phyloP scores from a whole-genome alignment of 2,329 filamentous ascomycete genomes.

The Ceratocystis diversiconidia region DNA sequence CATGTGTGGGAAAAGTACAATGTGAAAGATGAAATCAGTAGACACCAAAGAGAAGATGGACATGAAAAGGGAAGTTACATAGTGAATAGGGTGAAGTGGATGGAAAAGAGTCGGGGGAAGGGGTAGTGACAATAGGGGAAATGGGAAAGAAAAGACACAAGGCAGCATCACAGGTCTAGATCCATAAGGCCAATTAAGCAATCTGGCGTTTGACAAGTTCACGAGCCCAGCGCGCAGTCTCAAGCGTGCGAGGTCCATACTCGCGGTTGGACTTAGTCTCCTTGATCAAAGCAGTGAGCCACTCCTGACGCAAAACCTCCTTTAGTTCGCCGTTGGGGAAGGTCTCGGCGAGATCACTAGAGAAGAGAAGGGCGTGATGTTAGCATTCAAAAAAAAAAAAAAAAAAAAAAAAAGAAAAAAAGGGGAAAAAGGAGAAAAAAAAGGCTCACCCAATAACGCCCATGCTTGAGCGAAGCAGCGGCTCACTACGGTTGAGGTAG shows the following conservation, averaged over 20 bases:
- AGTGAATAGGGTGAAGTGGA: neutral
- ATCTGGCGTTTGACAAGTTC: slow-evolving; percentile 93
- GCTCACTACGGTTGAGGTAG: slow-evolving; percentile 81
- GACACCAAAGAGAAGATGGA: slow-evolving; percentile 24
- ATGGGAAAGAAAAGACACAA: slow-evolving; percentile 13
- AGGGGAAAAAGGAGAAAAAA: neutral
- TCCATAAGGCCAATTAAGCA: slow-evolving; percentile 20
- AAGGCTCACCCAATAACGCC: slow-evolving; percentile 78
- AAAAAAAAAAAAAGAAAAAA: neutral
- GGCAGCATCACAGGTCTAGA: slow-evolving; percentile 9
- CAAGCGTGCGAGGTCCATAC: slow-evolving; percentile 69
- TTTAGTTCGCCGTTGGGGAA: slow-evolving; percentile 83
- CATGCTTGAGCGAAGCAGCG: slow-evolving; percentile 85
- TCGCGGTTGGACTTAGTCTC: slow-evolving; percentile 84
- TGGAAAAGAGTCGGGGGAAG: slow-evolving; percentile 4
- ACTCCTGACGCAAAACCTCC: slow-evolving; percentile 76
- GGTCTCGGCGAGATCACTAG: slow-evolving; percentile 79
- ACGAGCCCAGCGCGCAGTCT: slow-evolving; percentile 91
- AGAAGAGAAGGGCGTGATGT: slow-evolving; percentile 25
- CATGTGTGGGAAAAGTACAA: slow-evolving; percentile 19
- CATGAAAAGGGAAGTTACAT: slow-evolving; percentile 21
- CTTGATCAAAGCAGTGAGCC: slow-evolving; percentile 79
- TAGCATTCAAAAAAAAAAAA: slow-evolving; percentile 24
- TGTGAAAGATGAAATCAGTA: slow-evolving; percentile 25
- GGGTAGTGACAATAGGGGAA: neutral